These are phyloP conservation scores for Leccinum barrowsii DNA, from an alignment of 768 basidiomycete genomes.

Conservation along the genomic window DNA sequence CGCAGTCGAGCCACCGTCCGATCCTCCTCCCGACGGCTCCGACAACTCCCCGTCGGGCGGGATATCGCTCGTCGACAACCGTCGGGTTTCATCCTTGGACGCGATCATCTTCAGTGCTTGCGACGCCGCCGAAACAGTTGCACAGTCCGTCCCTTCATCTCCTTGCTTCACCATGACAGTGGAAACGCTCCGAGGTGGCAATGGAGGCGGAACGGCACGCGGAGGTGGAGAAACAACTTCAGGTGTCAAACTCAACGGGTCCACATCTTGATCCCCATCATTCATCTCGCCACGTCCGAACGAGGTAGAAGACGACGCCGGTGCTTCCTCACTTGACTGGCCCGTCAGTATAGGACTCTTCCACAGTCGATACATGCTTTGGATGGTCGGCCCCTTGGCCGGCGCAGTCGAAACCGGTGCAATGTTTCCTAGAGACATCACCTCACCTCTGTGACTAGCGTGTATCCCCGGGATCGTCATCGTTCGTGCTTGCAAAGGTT, in stretches of 20 bases:
- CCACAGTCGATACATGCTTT: constrained; percentile 73
- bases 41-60: constrained; percentile 4
- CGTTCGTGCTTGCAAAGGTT: constrained; percentile 67
- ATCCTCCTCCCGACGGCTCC: neutral
- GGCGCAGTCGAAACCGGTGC: constrained; percentile 43
- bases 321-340: too few species aligned
- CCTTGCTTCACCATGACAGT: constrained; percentile 31
- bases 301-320: too few species aligned
- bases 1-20: constrained; percentile 5
- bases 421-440: constrained; percentile 81
- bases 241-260: constrained; percentile 13
- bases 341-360: too few species aligned
- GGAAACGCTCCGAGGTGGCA: constrained; percentile 40
- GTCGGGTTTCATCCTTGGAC: constrained; percentile 39
- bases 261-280: too few species aligned
- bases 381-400: constrained; percentile 52
- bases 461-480: constrained; percentile 91
- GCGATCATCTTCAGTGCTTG: constrained; percentile 57
- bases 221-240: constrained; percentile 20
- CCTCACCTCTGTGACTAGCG: constrained; percentile 77
- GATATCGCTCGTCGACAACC: constrained; percentile 15
- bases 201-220: constrained; percentile 34
- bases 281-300: too few species aligned
- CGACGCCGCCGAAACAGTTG: constrained; percentile 40
- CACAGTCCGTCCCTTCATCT: constrained; percentile 24